phyloP scores from a whole-genome alignment of 2,329 filamentous ascomycete species.

The Colletotrichum karsti region DNA sequence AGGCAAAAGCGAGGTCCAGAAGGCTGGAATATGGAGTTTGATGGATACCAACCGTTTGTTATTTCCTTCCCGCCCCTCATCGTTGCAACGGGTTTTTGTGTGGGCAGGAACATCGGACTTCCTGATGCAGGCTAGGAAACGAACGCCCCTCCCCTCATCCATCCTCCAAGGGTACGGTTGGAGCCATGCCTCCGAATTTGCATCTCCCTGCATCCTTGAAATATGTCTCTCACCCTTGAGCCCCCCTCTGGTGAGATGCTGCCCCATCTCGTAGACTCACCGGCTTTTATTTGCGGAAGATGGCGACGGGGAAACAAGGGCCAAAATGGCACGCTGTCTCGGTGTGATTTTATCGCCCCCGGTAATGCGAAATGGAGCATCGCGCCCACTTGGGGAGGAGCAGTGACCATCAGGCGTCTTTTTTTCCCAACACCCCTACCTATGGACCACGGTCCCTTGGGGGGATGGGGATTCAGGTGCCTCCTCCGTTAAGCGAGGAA shows the following conservation, averaged over 20 bases:
- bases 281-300: conserved; percentile 11
- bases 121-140: conserved; percentile 24
- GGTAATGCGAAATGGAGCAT: neutral
- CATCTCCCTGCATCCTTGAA: conserved; percentile 1
- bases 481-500: neutral
- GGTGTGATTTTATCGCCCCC: conserved; percentile 2
- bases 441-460: neutral
- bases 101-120: neutral
- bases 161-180: conserved; percentile 1
- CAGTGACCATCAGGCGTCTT: conserved; percentile 7
- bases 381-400: neutral
- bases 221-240: neutral
- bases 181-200: neutral
- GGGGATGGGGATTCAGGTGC: neutral
- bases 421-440: neutral
- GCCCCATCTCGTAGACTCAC: conserved; percentile 22
- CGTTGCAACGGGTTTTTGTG: neutral
- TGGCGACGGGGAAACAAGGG: neutral
- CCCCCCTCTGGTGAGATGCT: neutral
- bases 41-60: neutral
- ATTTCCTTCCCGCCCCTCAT: neutral
- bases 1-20: conserved; percentile 4
- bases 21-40: conserved; percentile 1
- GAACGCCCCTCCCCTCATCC: neutral
- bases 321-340: too few relatives aligned